Evolutionary conservation across 345 rosid species (phyloP), one percentile per base, ranked within the genome.

Genomic region (Fremontodendron californicum): DNA sequence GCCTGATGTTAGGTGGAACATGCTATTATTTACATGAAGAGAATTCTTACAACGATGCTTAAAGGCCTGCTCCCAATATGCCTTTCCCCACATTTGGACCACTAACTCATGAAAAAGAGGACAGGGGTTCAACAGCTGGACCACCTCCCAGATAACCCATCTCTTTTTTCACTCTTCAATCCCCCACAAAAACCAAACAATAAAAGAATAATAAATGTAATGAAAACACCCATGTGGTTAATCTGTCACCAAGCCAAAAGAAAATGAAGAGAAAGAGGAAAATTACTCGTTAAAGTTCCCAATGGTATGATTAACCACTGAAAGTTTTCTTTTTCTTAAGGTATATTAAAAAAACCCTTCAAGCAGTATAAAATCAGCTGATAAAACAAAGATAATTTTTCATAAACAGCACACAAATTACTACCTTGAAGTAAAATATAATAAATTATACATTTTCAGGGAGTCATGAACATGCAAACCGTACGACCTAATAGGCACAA

Each of bases 51-150:
- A 45, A 57, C 74, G 75, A 82, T 77, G 82, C 82, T 82, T 80
- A 79, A 81, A 79, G 71, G 66, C 54, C 73, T 76, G 67, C 70
- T 57, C 78, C 61, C 70, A 58, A 52, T 57, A 85, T 52, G 76
- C 78, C 81, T 76, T 78, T 76, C 81, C 27, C 61, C 77, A 71
- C 61, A 75, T 31, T 60, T 77, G 89, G 89, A 88, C 89, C 91
- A 86, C 89, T 55, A 80, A 83, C 55, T 66, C 77, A 76, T 76
- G 48, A 83, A 80, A 78, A 80, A 61, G 64, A 65, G 48, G 71
- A 77, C 81, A 83, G 33, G 74, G 33, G 74, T 72, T 51, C 27
- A 80, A 54, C 64, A 43, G 66, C 81, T 81, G 89, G 89, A 86
- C 91, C 88, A 84, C 84, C 46, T 66, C 43, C 73, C 69, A 54